Percentiles rank a stretch among this genome's conserved stretches.
phyloP scores from a whole-genome alignment of 106 monocot species.

The Dioscorea dumetorum region DNA sequence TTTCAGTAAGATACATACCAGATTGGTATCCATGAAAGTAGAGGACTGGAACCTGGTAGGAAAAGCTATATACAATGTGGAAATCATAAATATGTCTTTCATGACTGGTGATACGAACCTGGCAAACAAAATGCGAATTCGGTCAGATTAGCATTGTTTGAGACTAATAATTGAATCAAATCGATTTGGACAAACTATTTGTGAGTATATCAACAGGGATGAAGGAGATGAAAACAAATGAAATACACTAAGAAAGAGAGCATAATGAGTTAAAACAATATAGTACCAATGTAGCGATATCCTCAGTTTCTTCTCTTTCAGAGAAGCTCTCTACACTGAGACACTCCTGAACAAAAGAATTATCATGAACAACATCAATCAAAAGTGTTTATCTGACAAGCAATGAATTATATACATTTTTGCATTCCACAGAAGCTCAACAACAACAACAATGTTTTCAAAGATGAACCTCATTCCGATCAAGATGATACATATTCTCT shows the following conservation, averaged over 20 bases:
- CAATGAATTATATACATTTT: slow-evolving; percentile 1
- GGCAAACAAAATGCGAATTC: not conserved
- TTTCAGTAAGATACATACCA: slow-evolving; percentile 31
- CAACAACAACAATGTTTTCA: not conserved
- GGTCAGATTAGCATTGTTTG: too few relatives aligned
- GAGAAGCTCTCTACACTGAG: not conserved
- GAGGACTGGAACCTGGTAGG: slow-evolving; percentile 75
- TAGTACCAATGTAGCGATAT: slow-evolving; percentile 48
- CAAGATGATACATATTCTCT: slow-evolving; percentile 31
- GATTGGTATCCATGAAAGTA: slow-evolving; percentile 72
- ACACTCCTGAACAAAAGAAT: slow-evolving; percentile 19
- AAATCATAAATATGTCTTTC: slow-evolving; percentile 57
- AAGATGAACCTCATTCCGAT: slow-evolving; percentile 21
- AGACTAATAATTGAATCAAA: too few relatives aligned
- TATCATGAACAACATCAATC: slow-evolving; percentile 1
- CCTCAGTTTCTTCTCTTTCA: slow-evolving; percentile 5
- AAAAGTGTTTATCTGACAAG: too few relatives aligned
- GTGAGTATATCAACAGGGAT: too few relatives aligned
- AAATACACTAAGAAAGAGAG: too few relatives aligned
- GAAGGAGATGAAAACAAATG: too few relatives aligned
- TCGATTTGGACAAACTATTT: too few relatives aligned
- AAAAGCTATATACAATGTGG: slow-evolving; percentile 83
- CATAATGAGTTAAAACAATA: too few relatives aligned
- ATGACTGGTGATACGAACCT: slow-evolving; percentile 37
- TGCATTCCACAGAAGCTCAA: too few relatives aligned